Evolutionary conservation across 1,139 yeast genomes (phyloP).

Genomic region (Zygotorulaspora mrakii): DNA sequence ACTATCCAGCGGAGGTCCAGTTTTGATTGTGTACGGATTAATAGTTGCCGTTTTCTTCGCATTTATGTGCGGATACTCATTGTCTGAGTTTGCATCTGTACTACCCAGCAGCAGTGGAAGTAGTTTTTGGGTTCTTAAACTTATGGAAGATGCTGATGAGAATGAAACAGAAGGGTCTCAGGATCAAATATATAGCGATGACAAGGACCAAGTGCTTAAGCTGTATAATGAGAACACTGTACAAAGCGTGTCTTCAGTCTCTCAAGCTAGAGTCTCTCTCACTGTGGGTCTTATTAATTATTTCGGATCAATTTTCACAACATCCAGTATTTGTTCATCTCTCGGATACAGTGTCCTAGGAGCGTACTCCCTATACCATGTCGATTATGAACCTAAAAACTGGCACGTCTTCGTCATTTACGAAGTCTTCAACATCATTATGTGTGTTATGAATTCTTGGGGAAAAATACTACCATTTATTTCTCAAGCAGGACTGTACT

Average conservation of each 20-base stretch:
- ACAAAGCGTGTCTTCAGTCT: constrained; percentile 4
- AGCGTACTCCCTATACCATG: constrained; percentile 46
- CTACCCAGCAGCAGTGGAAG: constrained; percentile 60
- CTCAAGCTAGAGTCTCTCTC: constrained; percentile 12
- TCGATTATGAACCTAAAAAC: constrained; percentile 42
- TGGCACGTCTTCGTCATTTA: constrained; percentile 54
- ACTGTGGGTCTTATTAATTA: constrained; percentile 22
- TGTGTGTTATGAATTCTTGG: constrained; percentile 38
- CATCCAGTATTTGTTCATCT: constrained; percentile 52
- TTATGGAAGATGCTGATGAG: constrained; percentile 42
- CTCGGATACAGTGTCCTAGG: constrained; percentile 50
- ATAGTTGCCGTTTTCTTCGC: constrained; percentile 50
- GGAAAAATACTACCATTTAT: constrained; percentile 39
- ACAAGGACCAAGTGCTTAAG: constrained; percentile 4
- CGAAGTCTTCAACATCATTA: constrained; percentile 34
- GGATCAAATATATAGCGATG: too few relatives aligned
- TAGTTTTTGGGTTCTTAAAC: constrained; percentile 55
- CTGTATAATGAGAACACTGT: constrained; percentile 3
- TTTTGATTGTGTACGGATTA: constrained; percentile 47
- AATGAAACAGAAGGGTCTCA: constrained; percentile 6
- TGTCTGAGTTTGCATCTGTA: constrained; percentile 51
- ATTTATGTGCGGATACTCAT: constrained; percentile 44
- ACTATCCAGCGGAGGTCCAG: constrained; percentile 49
- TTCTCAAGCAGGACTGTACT: constrained; percentile 46
- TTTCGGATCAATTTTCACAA: constrained; percentile 54